phyloP scores from a whole-genome alignment of 768 basidiomycete species.

The Collybia nuda region DNA sequence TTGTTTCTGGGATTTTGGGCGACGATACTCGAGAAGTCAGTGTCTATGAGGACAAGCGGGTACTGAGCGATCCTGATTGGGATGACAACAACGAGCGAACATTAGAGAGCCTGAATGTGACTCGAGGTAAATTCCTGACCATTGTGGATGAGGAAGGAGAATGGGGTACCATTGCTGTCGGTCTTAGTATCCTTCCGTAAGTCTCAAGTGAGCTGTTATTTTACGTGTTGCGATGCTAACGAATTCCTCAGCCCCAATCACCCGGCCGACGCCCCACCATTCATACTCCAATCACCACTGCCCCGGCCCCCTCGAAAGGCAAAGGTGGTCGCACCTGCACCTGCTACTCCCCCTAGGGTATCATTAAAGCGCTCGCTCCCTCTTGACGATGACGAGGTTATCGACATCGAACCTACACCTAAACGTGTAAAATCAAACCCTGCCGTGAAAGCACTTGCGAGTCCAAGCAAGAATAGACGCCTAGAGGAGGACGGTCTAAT shows the following conservation, averaged over 20 bases:
- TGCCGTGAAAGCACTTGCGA: conserved; percentile 22
- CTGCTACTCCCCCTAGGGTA: conserved; percentile 38
- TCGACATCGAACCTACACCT: conserved; percentile 54
- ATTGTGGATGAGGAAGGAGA: conserved; percentile 89
- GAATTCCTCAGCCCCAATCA: conserved; percentile 50
- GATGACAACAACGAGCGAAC: conserved; percentile 85
- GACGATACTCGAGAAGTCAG: conserved; percentile 63
- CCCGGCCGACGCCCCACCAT: conserved; percentile 45
- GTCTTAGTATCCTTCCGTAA: conserved; percentile 68
- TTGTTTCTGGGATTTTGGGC: conserved; percentile 69
- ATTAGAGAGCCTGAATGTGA: conserved; percentile 77
- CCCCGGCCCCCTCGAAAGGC: conserved; percentile 52
- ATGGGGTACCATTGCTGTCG: conserved; percentile 69
- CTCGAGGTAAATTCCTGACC: conserved; percentile 82
- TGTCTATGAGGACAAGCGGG: conserved; percentile 83
- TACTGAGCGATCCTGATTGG: conserved; percentile 92
- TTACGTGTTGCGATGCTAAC: conserved; percentile 2
- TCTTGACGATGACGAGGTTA: conserved; percentile 54
- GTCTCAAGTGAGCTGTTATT: conserved; percentile 27
- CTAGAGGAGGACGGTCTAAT: conserved; percentile 78
- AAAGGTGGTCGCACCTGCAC: conserved; percentile 36
- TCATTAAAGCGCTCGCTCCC: conserved; percentile 57
- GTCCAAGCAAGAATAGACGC: conserved; percentile 63
- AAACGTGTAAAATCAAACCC: conserved; percentile 43
- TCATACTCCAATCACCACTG: conserved; percentile 65